A percentile compares a stretch with the other conserved stretches of the same genome.
phyloP scores from a whole-genome alignment of 177 flowering plant species.

The Vitis hybrid region DNA sequence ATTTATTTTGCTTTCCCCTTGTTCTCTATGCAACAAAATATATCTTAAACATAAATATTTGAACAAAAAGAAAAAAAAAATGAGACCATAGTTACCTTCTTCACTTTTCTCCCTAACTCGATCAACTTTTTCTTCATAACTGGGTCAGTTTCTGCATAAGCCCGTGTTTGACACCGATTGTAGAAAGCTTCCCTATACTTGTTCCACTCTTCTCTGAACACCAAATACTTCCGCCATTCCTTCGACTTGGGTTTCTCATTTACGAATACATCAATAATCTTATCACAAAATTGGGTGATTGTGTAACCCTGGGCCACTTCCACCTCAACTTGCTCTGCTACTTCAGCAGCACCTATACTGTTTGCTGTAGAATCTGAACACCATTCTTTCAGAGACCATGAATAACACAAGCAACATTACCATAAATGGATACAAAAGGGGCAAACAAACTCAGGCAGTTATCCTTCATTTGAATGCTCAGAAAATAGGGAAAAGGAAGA shows the following conservation, averaged over 20 bases:
- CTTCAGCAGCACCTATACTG: conserved; percentile 29
- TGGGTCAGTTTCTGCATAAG: conserved; percentile 57
- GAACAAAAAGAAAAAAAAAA: conserved; percentile 1
- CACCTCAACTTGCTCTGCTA: conserved; percentile 36
- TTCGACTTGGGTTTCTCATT: conserved; percentile 75
- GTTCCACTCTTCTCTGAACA: conserved; percentile 90
- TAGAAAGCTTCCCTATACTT: conserved; percentile 77
- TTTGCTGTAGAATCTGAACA: conserved; percentile 41
- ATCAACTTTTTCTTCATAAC: conserved; percentile 50
- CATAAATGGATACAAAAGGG: background rate
- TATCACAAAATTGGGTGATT: conserved; percentile 83
- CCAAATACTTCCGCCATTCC: conserved; percentile 83
- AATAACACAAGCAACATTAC: conserved; percentile 3
- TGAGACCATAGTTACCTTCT: conserved; percentile 55
- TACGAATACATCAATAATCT: conserved; percentile 77
- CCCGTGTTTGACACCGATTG: conserved; percentile 52
- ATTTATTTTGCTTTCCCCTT: background rate
- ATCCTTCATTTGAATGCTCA: background rate
- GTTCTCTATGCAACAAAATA: background rate
- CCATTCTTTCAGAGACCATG: conserved; percentile 4
- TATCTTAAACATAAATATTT: background rate
- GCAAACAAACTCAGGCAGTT: background rate
- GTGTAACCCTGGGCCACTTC: conserved; percentile 78
- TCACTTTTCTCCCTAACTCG: conserved; percentile 54
- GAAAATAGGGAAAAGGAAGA: background rate